Evolutionary conservation across 2,329 filamentous ascomycete species (phyloP).

Genomic region (Cadophora luteo-olivacea): DNA sequence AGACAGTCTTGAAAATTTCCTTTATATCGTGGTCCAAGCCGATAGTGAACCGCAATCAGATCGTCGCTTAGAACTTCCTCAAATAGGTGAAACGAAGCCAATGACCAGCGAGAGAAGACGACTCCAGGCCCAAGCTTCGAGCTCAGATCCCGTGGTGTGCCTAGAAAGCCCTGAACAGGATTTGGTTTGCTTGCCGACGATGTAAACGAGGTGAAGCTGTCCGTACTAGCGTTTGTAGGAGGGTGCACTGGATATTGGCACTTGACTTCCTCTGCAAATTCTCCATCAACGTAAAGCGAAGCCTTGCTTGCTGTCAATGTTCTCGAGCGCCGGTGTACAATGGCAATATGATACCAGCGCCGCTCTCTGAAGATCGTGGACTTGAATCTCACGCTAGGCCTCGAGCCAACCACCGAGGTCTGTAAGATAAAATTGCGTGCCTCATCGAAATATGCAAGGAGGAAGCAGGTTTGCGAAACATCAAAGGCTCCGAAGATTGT

Average conservation of each 20-base stretch:
- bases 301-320: conserved; percentile 80
- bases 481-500: conserved; percentile 97
- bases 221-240: conserved; percentile 64
- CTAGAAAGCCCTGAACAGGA: conserved; percentile 89
- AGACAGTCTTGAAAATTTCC: conserved; percentile 97
- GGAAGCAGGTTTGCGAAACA: conserved; percentile 87
- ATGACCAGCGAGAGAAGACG: conserved; percentile 81
- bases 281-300: conserved; percentile 88
- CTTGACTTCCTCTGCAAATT: conserved; percentile 91
- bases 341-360: conserved; percentile 90
- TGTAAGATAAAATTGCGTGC: conserved; percentile 94
- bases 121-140: conserved; percentile 75
- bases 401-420: conserved; percentile 85
- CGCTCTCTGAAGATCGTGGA: conserved; percentile 76
- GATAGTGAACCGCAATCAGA: conserved; percentile 86
- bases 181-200: conserved; percentile 64
- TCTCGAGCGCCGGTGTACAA: conserved; percentile 83
- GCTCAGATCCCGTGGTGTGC: conserved; percentile 88
- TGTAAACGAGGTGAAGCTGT: conserved; percentile 74
- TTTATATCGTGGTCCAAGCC: conserved; percentile 87
- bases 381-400: conserved; percentile 94
- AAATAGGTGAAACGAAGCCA: conserved; percentile 89
- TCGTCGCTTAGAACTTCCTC: conserved; percentile 90
- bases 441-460: conserved; percentile 93
- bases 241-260: conserved; percentile 86